Conservation (phyloP, 345 rosid species). For the Rhodamnia rubescens region DNA sequence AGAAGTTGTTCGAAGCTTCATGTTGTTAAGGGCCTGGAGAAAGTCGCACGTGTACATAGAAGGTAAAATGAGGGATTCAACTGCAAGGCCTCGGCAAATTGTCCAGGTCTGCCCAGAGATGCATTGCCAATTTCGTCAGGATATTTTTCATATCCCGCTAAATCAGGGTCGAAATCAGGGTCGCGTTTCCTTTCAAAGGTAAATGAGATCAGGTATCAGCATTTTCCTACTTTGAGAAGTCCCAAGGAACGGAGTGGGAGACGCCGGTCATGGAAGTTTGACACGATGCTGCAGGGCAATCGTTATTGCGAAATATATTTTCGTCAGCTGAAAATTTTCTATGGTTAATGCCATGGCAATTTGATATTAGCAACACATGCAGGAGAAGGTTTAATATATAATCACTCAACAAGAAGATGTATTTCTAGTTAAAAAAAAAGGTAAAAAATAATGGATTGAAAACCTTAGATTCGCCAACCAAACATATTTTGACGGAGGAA, state of each 20-base stretch:
- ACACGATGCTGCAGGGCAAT: background rate
- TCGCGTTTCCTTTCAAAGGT: too few relatives aligned
- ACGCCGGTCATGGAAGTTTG: too few relatives aligned
- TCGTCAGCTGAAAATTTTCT: background rate
- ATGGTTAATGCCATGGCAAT: background rate
- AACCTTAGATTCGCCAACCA: rapidly evolving
- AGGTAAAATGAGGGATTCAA: background rate
- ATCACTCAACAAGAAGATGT: background rate
- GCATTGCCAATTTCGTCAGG: background rate
- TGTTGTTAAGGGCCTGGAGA: background rate
- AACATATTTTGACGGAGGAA: background rate
- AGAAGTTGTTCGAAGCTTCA: background rate
- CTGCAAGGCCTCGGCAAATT: background rate
- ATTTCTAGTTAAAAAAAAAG: background rate
- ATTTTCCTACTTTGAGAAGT: background rate
- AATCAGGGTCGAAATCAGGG: background rate
- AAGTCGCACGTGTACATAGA: background rate
- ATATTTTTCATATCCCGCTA: too few relatives aligned
- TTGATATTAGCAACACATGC: background rate
- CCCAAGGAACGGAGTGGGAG: background rate
- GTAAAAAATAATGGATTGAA: background rate
- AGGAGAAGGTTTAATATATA: too few relatives aligned
- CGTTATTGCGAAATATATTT: too few relatives aligned
- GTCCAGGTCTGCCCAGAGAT: background rate
- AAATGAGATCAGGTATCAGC: too few relatives aligned